Conservation (phyloP, 1,284 basidiomycete genomes). For the Fomes fomentarius region DNA sequence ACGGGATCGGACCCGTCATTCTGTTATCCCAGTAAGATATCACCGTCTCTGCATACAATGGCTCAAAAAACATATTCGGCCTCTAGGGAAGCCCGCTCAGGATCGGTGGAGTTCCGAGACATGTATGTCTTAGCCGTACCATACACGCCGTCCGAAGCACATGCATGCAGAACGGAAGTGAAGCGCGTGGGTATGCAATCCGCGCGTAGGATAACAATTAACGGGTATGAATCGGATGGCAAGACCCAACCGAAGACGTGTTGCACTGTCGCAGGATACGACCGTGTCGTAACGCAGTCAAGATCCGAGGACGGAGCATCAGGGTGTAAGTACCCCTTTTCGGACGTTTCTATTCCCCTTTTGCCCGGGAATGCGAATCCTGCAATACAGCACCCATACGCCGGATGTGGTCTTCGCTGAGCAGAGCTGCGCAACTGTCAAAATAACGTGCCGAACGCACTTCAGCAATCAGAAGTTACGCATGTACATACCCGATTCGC, state of each 20-base stretch:
- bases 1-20: too few relatives aligned
- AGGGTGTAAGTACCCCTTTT: neutral
- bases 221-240: neutral
- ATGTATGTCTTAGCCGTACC: neutral
- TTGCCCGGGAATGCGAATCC: neutral
- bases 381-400: neutral
- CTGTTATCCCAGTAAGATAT: too few relatives aligned
- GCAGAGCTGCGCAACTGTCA: neutral
- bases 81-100: neutral
- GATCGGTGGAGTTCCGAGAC: neutral
- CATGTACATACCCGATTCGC: neutral
- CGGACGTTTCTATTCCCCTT: neutral
- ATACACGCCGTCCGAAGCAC: neutral
- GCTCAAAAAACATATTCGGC: constrained; percentile 26
- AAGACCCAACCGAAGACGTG: neutral
- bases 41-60: too few relatives aligned
- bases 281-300: constrained; percentile 1
- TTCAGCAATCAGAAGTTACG: neutral
- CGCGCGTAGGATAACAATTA: neutral
- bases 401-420: constrained; percentile 5
- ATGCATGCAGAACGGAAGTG: constrained; percentile 8
- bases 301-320: neutral
- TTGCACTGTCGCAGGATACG: neutral
- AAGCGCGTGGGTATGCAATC: constrained; percentile 4
- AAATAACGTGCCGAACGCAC: neutral